These are phyloP conservation scores for Plectosphaerella plurivora DNA, from an alignment of 2,329 filamentous ascomycete genomes.

Conservation along the genomic window DNA sequence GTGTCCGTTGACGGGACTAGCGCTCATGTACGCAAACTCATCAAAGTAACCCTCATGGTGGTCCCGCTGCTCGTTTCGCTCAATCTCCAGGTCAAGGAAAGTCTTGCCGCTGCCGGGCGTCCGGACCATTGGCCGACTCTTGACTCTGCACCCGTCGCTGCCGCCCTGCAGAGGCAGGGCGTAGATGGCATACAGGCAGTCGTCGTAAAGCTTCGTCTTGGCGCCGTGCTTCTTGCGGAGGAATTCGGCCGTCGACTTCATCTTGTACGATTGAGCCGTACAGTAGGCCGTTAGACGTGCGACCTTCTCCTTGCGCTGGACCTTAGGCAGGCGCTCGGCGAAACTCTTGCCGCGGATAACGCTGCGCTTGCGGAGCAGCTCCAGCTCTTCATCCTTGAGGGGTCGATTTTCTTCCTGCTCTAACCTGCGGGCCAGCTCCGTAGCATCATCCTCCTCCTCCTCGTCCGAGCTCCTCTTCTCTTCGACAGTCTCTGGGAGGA, in stretches of 20 bases:
- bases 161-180: constrained; percentile 85
- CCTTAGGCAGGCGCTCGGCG: constrained; percentile 87
- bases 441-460: constrained; percentile 43
- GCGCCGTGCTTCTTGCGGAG: constrained; percentile 82
- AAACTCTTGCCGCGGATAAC: constrained; percentile 77
- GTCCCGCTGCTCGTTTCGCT: constrained; percentile 82
- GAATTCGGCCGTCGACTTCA: constrained; percentile 84
- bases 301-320: constrained; percentile 79
- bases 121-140: constrained; percentile 87
- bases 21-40: constrained; percentile 54
- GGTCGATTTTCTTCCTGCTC: constrained; percentile 60
- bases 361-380: constrained; percentile 58
- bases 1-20: constrained; percentile 24
- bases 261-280: constrained; percentile 89
- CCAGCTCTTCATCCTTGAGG: constrained; percentile 63
- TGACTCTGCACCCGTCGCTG: constrained; percentile 78
- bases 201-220: constrained; percentile 94
- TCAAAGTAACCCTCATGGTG: constrained; percentile 91
- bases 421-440: constrained; percentile 26
- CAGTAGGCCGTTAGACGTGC: constrained; percentile 93
- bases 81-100: constrained; percentile 90
- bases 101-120: constrained; percentile 86
- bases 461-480: constrained; percentile 48
- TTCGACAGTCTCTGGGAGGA: constrained; percentile 76
- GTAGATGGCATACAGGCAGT: constrained; percentile 94